Conservation (phyloP, 2,329 filamentous ascomycete genomes). For the Cytospora chrysosperma region DNA sequence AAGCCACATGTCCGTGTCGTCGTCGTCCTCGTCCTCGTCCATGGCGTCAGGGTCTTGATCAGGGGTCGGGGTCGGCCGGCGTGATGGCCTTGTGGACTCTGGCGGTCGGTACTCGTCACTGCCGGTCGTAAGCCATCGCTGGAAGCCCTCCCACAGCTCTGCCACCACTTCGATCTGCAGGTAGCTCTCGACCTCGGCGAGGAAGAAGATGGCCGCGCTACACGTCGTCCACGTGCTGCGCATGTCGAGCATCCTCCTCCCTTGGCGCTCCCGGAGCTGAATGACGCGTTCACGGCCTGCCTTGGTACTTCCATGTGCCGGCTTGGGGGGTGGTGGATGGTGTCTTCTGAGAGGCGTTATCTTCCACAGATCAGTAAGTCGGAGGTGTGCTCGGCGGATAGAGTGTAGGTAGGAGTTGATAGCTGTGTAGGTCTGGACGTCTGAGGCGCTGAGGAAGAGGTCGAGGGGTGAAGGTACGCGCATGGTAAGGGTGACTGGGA, state of each 20-base stretch:
- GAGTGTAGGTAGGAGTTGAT: conserved; percentile 86
- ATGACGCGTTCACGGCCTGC: conserved; percentile 60
- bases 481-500: conserved; percentile 68
- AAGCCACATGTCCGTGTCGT: conserved; percentile 45
- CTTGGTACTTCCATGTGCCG: conserved; percentile 60
- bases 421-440: conserved; percentile 77
- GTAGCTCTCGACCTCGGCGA: conserved; percentile 84
- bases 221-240: conserved; percentile 87
- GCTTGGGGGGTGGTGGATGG: conserved; percentile 69
- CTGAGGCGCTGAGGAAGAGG: conserved; percentile 75
- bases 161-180: conserved; percentile 87
- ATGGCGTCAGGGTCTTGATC: conserved; percentile 3
- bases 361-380: conserved; percentile 84
- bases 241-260: conserved; percentile 63
- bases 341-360: conserved; percentile 74
- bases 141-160: conserved; percentile 77
- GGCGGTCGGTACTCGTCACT: conserved; percentile 32
- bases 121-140: conserved; percentile 65
- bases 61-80: conserved; percentile 7
- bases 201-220: conserved; percentile 82
- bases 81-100: conserved; percentile 20
- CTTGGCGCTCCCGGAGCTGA: conserved; percentile 63
- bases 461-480: conserved; percentile 78
- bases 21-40: conserved; percentile 31
- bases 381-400: conserved; percentile 80